phyloP scores from a whole-genome alignment of 768 basidiomycete genomes.

The Lanmaoa pseudosensibilis region DNA sequence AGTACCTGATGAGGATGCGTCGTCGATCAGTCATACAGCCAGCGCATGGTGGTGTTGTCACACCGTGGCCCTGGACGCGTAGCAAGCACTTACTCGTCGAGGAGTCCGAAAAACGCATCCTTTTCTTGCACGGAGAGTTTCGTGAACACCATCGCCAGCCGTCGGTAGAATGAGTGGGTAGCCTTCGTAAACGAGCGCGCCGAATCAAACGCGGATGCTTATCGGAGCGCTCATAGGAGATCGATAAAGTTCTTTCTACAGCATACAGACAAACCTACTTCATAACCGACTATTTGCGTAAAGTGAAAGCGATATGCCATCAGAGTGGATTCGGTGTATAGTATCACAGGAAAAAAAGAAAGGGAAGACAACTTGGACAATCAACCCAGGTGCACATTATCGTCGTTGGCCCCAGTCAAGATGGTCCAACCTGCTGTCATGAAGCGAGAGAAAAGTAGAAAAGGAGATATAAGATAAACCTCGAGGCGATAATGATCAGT shows the following conservation, averaged over 20 bases:
- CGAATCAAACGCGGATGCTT: background rate
- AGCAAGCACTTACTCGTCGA: conserved; percentile 62
- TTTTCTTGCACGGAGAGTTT: conserved; percentile 68
- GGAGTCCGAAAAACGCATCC: conserved; percentile 75
- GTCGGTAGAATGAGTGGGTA: background rate
- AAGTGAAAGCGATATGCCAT: conserved; percentile 17
- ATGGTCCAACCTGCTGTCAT: conserved; percentile 9
- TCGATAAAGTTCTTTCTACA: conserved; percentile 26
- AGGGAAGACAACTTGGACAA: background rate
- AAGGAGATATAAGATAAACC: conserved; percentile 23
- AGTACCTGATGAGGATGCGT: conserved; percentile 52
- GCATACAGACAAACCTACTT: conserved; percentile 34
- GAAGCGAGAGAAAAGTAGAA: conserved; percentile 2
- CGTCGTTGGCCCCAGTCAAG: background rate
- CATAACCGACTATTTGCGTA: conserved; percentile 26
- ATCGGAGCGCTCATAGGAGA: background rate
- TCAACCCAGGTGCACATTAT: background rate
- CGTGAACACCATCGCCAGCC: conserved; percentile 64
- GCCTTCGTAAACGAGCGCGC: background rate
- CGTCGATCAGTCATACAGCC: background rate
- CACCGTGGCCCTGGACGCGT: background rate
- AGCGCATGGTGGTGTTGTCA: background rate
- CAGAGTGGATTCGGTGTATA: conserved; percentile 20
- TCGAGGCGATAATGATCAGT: conserved; percentile 28
- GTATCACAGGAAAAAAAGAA: conserved; percentile 11